A percentile compares a stretch with the other conserved stretches of the same genome.
These are phyloP conservation scores for Aquilaria malaccensis DNA, from an alignment of 345 rosid species.

Conservation along the genomic window DNA sequence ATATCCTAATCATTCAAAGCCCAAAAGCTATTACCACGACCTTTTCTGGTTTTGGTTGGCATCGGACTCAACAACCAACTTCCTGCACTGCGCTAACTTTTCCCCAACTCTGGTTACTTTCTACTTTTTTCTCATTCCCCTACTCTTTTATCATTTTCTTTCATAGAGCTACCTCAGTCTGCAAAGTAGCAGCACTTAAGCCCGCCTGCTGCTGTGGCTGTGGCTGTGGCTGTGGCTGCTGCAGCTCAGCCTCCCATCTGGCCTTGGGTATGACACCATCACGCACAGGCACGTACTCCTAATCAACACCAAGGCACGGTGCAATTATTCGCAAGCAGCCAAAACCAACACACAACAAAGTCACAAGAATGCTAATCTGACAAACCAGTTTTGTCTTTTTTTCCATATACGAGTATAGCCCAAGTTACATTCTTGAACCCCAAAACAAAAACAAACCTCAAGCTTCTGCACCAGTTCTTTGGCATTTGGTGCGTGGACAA, in stretches of 20 bases:
- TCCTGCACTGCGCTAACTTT: conserved; percentile 9
- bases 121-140: neutral
- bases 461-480: conserved; percentile 84
- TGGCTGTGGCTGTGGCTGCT: conserved; percentile 21
- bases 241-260: conserved; percentile 68
- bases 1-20: conserved; percentile 14
- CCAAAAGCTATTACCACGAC: conserved; percentile 4
- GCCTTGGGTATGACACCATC: conserved; percentile 73
- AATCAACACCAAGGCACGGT: conserved; percentile 14
- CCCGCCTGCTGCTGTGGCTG: conserved; percentile 30
- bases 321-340: conserved; percentile 13
- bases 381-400: conserved; percentile 12
- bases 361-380: conserved; percentile 7
- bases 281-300: conserved; percentile 85
- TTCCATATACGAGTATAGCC: conserved; percentile 2
- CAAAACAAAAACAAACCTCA: conserved; percentile 40
- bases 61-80: conserved; percentile 20
- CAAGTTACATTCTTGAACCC: conserved; percentile 6
- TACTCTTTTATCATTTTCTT: conserved; percentile 8
- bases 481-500: conserved; percentile 92
- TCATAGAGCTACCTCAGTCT: conserved; percentile 48
- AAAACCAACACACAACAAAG: neutral
- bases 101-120: neutral
- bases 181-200: conserved; percentile 37
- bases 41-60: conserved; percentile 14